phyloP scores from a whole-genome alignment of 345 rosid genomes.

The Erodium maritimum region DNA sequence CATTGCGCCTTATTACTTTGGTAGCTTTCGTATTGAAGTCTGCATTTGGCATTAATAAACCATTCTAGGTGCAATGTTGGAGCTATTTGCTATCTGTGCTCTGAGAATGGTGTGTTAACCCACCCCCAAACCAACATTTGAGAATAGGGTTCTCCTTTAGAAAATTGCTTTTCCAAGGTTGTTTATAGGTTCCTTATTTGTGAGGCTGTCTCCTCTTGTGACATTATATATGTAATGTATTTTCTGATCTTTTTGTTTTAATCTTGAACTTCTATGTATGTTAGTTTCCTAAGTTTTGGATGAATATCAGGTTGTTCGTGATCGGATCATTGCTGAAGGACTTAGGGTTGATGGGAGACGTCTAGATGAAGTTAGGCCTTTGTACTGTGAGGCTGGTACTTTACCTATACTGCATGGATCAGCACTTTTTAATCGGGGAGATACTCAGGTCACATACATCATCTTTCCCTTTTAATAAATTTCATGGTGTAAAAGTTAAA shows the following conservation, averaged over 20 bases:
- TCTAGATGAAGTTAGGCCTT: conserved; percentile 78
- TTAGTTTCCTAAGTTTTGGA: background rate
- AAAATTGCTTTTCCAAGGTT: no score
- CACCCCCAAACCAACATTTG: no score
- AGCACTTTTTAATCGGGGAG: conserved; percentile 85
- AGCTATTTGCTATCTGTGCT: no score
- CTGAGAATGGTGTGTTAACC: no score
- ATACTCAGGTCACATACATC: conserved; percentile 55
- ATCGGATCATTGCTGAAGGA: conserved; percentile 74
- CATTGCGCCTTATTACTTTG: background rate
- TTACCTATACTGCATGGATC: conserved; percentile 80
- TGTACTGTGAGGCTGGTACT: conserved; percentile 62
- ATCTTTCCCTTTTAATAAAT: background rate
- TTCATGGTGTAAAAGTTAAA: background rate
- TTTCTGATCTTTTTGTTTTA: no score
- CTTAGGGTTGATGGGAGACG: conserved; percentile 80
- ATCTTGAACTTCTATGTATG: background rate
- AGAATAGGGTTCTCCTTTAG: no score
- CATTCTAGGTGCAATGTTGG: no score
- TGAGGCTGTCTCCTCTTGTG: no score
- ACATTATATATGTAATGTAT: no score
- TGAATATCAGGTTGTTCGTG: conserved; percentile 64
- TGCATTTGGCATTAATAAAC: background rate
- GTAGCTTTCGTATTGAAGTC: background rate
- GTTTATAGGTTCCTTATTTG: no score